Evolutionary conservation across 305 asterid genomes (phyloP), one percentile per base, ranked within the genome.

Genomic region (Rubia tinctorum): DNA sequence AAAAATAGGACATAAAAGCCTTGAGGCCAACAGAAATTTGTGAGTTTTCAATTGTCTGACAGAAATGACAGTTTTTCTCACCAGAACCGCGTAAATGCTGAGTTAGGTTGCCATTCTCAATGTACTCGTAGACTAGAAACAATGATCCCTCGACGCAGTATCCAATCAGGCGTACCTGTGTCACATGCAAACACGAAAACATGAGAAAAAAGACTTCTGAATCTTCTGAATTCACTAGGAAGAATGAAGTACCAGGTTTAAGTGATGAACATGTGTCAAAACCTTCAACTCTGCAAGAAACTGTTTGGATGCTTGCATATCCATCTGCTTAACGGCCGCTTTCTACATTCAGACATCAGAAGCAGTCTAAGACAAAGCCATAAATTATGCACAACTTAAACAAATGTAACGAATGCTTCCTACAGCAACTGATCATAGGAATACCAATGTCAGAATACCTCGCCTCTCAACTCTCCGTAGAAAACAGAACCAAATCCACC

Each of bases 281-380:
- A 92, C 97, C 53, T 86, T 92, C 71, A 92, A 81, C 69, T 92
- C 98, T 34, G 98, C 92, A 14, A 90, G 81, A 75, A 92, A 92
- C 72, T 90, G 96, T 83, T 90, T 90, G 8, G 98, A 85, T 62
- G 95, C 98, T 86, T 89, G 92, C 98, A 90, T 89, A 73, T 90
- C 96, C 98, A 92, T 89, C 87, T 86, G 84, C 86, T 90, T 90
- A 44, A 92, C 81, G 8, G 91, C 98, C 66, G 97, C 97, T 86
- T 84, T 86, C 97, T 89, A 82, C 78, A 80, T 77, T 72, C 71
- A 37, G 73, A 11, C 66, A 47, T 56, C 60, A 6, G 12, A 39
- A 59, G 69, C 2, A 71, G n/a, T 67, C 27, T 42, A 45, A 73
- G 39, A 69, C 69, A 63, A 59, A 22, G 15, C 64, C 64, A 12